Conservation (phyloP, 352 stramenopile species). For the Phytopythium helicoides region DNA sequence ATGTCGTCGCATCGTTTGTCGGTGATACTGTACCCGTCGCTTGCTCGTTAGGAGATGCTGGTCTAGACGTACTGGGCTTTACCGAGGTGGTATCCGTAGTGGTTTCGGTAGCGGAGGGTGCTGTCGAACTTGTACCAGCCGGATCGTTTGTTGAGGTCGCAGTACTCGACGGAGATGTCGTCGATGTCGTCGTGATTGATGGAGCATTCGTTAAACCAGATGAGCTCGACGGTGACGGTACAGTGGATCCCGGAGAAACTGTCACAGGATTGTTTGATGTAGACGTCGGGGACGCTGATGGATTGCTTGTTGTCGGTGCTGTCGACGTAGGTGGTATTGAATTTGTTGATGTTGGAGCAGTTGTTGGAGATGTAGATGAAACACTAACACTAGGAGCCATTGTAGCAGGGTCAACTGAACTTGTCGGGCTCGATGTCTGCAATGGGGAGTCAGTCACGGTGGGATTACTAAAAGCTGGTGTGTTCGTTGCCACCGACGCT, state of each 20-base stretch:
- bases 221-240: background rate
- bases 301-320: background rate
- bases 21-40: no score
- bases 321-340: background rate
- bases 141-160: conserved; percentile 3
- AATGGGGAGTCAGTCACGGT: background rate
- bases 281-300: background rate
- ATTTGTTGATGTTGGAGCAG: no score
- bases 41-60: no score
- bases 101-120: background rate
- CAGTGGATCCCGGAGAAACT: background rate
- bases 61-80: no score
- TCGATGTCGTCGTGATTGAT: background rate
- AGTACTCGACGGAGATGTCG: conserved; percentile 4
- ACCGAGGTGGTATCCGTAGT: background rate
- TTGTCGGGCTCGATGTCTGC: background rate
- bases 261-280: background rate
- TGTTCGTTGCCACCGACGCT: background rate
- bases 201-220: background rate
- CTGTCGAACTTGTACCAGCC: conserved; percentile 4
- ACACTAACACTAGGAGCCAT: background rate
- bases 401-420: background rate
- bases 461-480: background rate
- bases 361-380: no score
- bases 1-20: background rate